Percentiles rank a stretch among this genome's conserved stretches.
Evolutionary conservation across 169 alveolate species (phyloP).

Genomic region (Eimeria falciformis): DNA sequence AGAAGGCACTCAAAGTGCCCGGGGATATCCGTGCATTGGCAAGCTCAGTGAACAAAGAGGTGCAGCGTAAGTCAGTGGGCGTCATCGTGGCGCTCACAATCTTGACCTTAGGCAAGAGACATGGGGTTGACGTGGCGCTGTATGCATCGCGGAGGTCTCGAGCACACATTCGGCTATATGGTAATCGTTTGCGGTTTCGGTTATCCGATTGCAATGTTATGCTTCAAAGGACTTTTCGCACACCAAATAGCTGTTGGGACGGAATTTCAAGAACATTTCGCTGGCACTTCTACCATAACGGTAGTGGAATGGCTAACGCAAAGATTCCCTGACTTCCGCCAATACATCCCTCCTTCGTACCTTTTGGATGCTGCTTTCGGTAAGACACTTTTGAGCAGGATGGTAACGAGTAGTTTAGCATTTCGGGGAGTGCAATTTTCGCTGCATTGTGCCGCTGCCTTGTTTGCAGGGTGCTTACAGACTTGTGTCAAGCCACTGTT

Average conservation of each 20-base stretch:
- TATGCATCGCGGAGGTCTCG: too few relatives aligned
- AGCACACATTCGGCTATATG: neutral
- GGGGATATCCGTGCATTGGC: constrained; percentile 43
- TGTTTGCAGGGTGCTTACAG: constrained; percentile 31
- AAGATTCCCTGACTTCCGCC: constrained; percentile 48
- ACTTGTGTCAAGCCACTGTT: constrained; percentile 37
- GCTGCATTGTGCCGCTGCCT: neutral
- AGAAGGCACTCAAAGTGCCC: neutral
- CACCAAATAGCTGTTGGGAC: constrained; percentile 2
- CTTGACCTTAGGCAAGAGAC: neutral
- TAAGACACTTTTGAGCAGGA: too few relatives aligned
- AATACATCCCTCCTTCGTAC: constrained; percentile 28
- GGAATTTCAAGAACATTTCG: too few relatives aligned
- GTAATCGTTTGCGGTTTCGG: neutral
- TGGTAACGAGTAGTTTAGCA: too few relatives aligned
- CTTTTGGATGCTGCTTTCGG: constrained; percentile 49
- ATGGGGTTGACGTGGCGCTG: neutral
- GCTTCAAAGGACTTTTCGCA: constrained; percentile 23
- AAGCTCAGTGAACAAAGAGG: constrained; percentile 31
- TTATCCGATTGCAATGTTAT: neutral
- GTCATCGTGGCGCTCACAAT: too few relatives aligned
- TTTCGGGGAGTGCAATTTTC: neutral
- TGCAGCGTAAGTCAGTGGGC: constrained; percentile 25
- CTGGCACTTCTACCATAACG: too few relatives aligned
- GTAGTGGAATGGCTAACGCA: constrained; percentile 3